Percentiles rank a stretch among this genome's conserved stretches.
These are phyloP conservation scores for Venturia aucupariae DNA, from an alignment of 2,329 filamentous ascomycete genomes.

Conservation along the genomic window DNA sequence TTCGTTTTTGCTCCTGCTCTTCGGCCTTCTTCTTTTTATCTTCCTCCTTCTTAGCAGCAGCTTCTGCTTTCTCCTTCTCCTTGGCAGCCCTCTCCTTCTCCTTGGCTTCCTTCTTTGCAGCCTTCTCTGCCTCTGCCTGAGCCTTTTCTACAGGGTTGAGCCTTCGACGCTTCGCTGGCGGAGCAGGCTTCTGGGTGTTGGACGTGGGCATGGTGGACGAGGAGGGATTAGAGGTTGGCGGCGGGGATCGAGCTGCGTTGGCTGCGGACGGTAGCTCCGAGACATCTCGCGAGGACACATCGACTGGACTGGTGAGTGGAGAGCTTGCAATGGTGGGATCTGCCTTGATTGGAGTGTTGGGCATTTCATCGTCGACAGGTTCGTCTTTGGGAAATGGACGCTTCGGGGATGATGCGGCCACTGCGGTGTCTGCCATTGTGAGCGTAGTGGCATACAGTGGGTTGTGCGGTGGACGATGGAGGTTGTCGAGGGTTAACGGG, in stretches of 20 bases:
- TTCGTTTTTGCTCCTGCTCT: conserved; percentile 20
- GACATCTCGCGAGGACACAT: not conserved
- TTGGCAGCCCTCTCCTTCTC: conserved; percentile 29
- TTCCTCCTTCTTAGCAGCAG: conserved; percentile 20
- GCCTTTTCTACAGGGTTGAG: conserved; percentile 36
- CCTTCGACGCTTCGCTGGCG: conserved; percentile 34
- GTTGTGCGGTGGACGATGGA: not conserved
- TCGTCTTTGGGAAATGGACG: conserved; percentile 1
- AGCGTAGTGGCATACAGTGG: not conserved
- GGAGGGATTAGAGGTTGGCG: not conserved
- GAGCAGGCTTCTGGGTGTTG: conserved; percentile 12
- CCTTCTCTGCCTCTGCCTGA: conserved; percentile 19
- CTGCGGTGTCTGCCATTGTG: not conserved
- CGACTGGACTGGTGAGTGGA: not conserved
- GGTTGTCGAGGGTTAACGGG: not conserved
- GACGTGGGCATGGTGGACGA: not conserved
- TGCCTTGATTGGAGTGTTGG: not conserved
- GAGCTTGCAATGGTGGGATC: not conserved
- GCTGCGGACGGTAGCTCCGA: not conserved
- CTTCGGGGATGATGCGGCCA: not conserved
- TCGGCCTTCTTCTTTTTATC: conserved; percentile 20
- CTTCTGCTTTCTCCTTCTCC: conserved; percentile 26
- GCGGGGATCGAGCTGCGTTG: conserved; percentile 14
- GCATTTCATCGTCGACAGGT: not conserved
- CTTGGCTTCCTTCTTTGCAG: conserved; percentile 30